These are phyloP conservation scores for Sphaerulina populicola DNA, from an alignment of 2,329 filamentous ascomycete species.

Conservation along the genomic window DNA sequence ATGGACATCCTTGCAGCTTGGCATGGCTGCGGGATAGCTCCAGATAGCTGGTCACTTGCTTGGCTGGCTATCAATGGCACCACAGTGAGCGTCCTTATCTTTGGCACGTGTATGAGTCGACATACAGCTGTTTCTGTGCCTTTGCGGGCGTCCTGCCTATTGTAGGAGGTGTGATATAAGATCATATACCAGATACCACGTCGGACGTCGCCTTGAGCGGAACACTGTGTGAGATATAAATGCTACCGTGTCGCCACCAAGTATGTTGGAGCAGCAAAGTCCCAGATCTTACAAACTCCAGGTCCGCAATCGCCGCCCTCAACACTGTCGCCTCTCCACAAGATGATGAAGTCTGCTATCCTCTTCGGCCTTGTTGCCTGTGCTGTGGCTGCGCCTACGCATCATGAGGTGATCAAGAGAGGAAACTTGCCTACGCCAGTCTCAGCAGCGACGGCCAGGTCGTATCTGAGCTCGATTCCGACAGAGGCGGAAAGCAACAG, in stretches of 20 bases:
- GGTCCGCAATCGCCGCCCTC: neutral
- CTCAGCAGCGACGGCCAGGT: slow-evolving; percentile 25
- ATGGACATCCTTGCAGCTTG: slow-evolving; percentile 19
- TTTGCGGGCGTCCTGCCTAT: slow-evolving; percentile 10
- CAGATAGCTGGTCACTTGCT: slow-evolving; percentile 9
- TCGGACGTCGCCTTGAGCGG: slow-evolving; percentile 4
- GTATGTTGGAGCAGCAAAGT: neutral
- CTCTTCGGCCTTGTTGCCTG: slow-evolving; percentile 20
- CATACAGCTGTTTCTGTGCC: neutral
- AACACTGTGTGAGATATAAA: neutral
- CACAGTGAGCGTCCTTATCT: slow-evolving; percentile 13
- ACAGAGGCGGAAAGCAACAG: slow-evolving; percentile 25
- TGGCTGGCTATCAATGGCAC: slow-evolving; percentile 3
- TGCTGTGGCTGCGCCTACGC: slow-evolving; percentile 22
- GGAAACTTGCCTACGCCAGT: slow-evolving; percentile 28
- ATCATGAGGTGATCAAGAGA: slow-evolving; percentile 16
- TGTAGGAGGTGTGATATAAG: slow-evolving; percentile 2
- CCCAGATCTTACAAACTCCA: neutral
- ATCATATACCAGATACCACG: neutral
- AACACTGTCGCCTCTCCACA: neutral
- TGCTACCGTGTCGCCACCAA: neutral
- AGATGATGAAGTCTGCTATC: slow-evolving; percentile 22
- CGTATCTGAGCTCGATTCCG: slow-evolving; percentile 25
- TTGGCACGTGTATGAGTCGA: slow-evolving; percentile 15
- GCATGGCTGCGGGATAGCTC: slow-evolving; percentile 5